Conservation (phyloP, 2,329 filamentous ascomycete genomes). For the Pyrenochaeta sp. region DNA sequence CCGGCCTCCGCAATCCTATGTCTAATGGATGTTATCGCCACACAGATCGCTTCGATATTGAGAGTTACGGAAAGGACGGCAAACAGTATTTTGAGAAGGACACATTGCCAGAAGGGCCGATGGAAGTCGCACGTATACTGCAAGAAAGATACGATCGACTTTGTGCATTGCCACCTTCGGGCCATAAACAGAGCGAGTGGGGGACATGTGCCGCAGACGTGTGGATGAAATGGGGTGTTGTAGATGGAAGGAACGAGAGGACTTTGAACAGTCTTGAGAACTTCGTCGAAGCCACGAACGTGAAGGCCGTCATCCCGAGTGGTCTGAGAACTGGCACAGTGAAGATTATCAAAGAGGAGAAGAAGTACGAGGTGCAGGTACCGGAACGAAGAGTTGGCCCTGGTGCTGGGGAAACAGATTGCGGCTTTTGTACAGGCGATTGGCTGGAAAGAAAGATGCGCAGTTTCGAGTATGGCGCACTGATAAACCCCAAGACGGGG, state of each 20-base stretch:
- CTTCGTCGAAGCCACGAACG: slow-evolving; percentile 12
- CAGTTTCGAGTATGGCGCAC: slow-evolving; percentile 15
- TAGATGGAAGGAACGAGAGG: slow-evolving; percentile 11
- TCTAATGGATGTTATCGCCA: slow-evolving; percentile 3
- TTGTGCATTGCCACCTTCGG: not conserved
- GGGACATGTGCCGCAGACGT: slow-evolving; percentile 16
- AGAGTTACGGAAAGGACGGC: slow-evolving; percentile 11
- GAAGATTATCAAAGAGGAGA: not conserved
- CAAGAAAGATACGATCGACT: slow-evolving; percentile 7
- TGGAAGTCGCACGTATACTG: slow-evolving; percentile 3
- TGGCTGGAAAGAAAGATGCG: slow-evolving; percentile 18
- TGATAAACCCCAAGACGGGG: slow-evolving; percentile 5
- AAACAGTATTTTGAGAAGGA: slow-evolving; percentile 10
- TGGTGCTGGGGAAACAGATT: slow-evolving; percentile 11
- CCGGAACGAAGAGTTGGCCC: slow-evolving; percentile 8
- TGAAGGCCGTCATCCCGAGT: slow-evolving; percentile 4
- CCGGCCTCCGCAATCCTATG: not conserved
- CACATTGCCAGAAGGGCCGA: slow-evolving; percentile 10
- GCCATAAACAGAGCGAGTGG: slow-evolving; percentile 1
- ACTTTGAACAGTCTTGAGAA: slow-evolving; percentile 12
- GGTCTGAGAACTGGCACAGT: not conserved
- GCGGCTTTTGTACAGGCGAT: slow-evolving; percentile 10
- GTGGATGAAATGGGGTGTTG: slow-evolving; percentile 24
- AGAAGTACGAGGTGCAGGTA: not conserved
- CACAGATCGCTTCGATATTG: slow-evolving; percentile 16